Evolutionary conservation across 345 rosid genomes (phyloP).

Genomic region (Populus simonii): DNA sequence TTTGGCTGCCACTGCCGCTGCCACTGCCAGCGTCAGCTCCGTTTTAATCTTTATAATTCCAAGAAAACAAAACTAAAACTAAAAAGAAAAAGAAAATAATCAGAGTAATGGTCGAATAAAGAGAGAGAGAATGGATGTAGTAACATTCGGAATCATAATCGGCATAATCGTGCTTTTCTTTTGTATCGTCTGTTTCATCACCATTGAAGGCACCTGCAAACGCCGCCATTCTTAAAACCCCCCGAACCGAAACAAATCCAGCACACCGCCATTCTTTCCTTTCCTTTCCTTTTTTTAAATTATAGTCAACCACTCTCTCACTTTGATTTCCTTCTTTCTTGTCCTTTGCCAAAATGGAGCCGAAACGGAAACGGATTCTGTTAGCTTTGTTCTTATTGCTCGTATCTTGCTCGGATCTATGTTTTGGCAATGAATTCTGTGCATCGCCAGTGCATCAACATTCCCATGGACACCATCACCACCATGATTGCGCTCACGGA

Average conservation of each 20-base stretch:
- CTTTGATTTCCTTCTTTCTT: neutral
- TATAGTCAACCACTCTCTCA: neutral
- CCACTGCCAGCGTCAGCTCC: neutral
- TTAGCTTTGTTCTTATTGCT: constrained; percentile 19
- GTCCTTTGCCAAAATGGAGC: constrained; percentile 24
- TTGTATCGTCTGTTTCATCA: constrained; percentile 57
- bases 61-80: neutral
- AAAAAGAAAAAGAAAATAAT: neutral
- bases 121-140: constrained; percentile 45
- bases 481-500: constrained; percentile 12
- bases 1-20: neutral
- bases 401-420: constrained; percentile 45
- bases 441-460: constrained; percentile 40
- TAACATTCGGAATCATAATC: constrained; percentile 72
- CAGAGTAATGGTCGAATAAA: neutral
- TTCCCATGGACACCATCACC: constrained; percentile 36
- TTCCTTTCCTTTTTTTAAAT: neutral
- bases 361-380: constrained; percentile 7
- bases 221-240: constrained; percentile 12
- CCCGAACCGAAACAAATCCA: neutral
- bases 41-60: neutral
- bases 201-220: constrained; percentile 70
- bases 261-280: constrained; percentile 26
- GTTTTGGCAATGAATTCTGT: constrained; percentile 36
- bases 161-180: constrained; percentile 65